Base-by-base conservation (phyloP, 768 basidiomycete genomes). In the Leucocoprinus sp. region DNA sequence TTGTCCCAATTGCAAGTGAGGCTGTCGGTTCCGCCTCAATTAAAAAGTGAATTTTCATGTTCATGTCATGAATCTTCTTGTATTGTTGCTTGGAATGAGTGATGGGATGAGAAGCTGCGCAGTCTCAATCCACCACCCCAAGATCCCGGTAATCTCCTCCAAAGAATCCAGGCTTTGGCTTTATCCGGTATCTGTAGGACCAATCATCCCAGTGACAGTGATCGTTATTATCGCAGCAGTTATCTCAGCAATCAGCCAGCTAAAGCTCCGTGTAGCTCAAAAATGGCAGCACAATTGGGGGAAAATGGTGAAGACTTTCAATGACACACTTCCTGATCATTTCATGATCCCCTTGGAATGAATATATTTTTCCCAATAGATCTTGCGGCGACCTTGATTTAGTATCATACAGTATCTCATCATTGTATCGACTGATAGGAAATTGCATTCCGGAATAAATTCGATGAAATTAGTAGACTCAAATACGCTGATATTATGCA, bases 271-370 rank as follows among this genome's bases (percentile, higher is more conserved):
- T 42, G 41, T 28, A 12, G 9, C 29, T 7, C 27, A 8, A 17
- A 4, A 6, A 12, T 31, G 8, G 17, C 14, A 17, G 8, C 12
- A 14, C 39, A 41, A 18, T 7, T 41, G 23, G 5, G n/a, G 9
- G 5, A 12, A n/a, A 15, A 42, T 37, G 43, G 29, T 11, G 8
- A 26, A 45, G 24, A 3, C 8, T 8, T 45, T 45, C 23, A 15
- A 45, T 6, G 35, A 37, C 22, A 45, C 35, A 5, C 43, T 45
- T 28, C 35, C 43, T 7, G 24, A 45, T 18, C 35, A 45, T 19
- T 45, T 45, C 8, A 36, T 26, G 34, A 45, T 45, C 11, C 43
- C 43, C 2, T 8, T 12, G 5, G 31, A 34, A 11, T 23, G 17
- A 29, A 2, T n/a, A 15, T 6, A 27, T 18, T 24, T 8, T 3